Evolutionary conservation across 2,329 filamentous ascomycete genomes (phyloP).

Genomic region (Dothideomycetes sp.): DNA sequence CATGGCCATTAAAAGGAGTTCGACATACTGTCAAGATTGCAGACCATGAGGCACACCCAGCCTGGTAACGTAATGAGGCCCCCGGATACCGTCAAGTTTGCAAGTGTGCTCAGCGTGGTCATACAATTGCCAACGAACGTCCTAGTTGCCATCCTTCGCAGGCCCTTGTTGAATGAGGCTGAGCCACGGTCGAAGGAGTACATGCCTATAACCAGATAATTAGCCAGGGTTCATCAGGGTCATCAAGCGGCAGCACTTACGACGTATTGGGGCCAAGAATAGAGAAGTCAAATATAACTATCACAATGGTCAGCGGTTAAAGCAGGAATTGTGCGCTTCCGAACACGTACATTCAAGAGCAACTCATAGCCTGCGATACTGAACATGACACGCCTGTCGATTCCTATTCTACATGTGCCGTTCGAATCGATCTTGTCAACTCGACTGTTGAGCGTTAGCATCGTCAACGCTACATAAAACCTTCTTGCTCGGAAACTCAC

Average conservation of each 20-base stretch:
- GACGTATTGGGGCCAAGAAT: background rate
- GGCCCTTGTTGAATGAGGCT: background rate
- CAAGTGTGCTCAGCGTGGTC: background rate
- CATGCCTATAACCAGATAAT: background rate
- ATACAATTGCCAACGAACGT: slow-evolving; percentile 3
- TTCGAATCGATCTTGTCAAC: slow-evolving; percentile 1
- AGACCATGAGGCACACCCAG: slow-evolving; percentile 6
- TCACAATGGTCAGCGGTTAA: no score
- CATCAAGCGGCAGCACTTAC: slow-evolving; percentile 2
- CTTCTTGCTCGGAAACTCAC: background rate
- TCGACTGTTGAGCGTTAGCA: background rate
- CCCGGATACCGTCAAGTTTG: slow-evolving; percentile 1
- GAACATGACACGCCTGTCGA: background rate
- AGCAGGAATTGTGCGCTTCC: no score
- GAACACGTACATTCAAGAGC: slow-evolving; percentile 1
- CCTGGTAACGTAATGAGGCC: slow-evolving; percentile 2
- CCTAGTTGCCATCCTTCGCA: slow-evolving; percentile 2
- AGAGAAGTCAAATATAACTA: slow-evolving; percentile 3
- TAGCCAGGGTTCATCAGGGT: no score
- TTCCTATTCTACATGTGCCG: slow-evolving; percentile 3
- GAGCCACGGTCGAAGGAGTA: background rate
- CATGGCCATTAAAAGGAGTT: no score
- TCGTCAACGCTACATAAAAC: background rate
- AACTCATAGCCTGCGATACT: slow-evolving; percentile 1
- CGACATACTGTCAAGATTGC: slow-evolving; percentile 5